A percentile compares a stretch with the other conserved stretches of the same genome.
These are phyloP conservation scores for Graphilbum fragrans DNA, from an alignment of 2,329 filamentous ascomycete species.

Conservation along the genomic window DNA sequence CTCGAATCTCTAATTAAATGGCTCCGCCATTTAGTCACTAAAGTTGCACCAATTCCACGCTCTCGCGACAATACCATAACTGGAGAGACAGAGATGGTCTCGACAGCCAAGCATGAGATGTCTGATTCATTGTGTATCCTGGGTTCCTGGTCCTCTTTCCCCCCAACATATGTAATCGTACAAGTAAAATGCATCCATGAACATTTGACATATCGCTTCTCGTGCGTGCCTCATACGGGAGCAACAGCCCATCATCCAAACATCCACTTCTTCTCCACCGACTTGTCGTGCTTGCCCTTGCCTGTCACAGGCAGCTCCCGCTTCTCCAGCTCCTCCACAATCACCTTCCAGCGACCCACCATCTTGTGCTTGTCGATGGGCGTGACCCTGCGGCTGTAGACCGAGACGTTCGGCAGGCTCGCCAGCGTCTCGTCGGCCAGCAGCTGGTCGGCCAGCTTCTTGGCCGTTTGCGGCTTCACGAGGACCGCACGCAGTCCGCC, in stretches of 20 bases:
- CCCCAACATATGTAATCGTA: no score
- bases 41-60: no score
- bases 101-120: not conserved
- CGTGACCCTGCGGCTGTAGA: constrained; percentile 53
- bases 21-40: no score
- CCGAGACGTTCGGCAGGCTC: constrained; percentile 55
- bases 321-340: constrained; percentile 19
- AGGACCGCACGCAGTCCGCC: constrained; percentile 42
- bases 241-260: no score
- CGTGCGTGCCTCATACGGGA: no score
- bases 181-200: no score
- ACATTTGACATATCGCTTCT: no score
- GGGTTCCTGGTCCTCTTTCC: no score
- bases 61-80: no score
- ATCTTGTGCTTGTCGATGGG: constrained; percentile 58
- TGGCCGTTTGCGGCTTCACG: constrained; percentile 39
- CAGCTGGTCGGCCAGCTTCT: constrained; percentile 53
- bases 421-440: constrained; percentile 31
- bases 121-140: not conserved
- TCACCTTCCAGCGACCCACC: constrained; percentile 25
- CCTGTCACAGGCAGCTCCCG: constrained; percentile 17
- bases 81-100: no score
- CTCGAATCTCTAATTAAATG: no score
- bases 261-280: constrained; percentile 11
- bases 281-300: constrained; percentile 10